A percentile compares a stretch with the other conserved stretches of the same genome.
Conservation (phyloP, 345 rosid genomes). For the Pistacia vera region DNA sequence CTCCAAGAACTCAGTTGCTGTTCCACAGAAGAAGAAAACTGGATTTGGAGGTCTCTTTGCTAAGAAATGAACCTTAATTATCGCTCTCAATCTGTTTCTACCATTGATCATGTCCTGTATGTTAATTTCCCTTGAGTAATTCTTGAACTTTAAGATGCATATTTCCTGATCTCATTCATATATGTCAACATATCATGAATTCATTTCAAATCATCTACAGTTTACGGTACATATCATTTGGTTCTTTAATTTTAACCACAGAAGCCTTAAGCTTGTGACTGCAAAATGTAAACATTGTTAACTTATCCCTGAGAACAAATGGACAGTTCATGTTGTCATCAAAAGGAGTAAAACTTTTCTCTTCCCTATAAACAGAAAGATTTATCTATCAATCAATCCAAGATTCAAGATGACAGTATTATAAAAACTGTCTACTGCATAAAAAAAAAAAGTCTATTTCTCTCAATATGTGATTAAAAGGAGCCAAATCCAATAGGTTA, state of each 20-base stretch:
- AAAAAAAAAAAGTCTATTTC: not conserved
- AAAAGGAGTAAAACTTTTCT: not conserved
- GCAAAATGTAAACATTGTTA: not conserved
- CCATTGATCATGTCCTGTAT: not conserved
- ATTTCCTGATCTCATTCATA: constrained; percentile 7
- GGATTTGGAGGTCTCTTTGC: constrained; percentile 68
- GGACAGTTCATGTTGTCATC: not conserved
- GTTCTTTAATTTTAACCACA: not conserved
- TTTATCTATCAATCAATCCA: not conserved
- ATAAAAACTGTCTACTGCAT: not conserved
- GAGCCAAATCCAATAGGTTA: not conserved
- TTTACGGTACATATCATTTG: too few relatives aligned
- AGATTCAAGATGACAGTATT: not conserved
- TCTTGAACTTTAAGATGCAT: constrained; percentile 23
- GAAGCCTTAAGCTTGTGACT: not conserved
- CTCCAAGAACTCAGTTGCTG: constrained; percentile 57
- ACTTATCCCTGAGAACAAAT: not conserved
- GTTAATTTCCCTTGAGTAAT: constrained; percentile 14
- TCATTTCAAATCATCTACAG: not conserved
- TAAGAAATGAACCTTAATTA: constrained; percentile 38
- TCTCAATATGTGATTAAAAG: not conserved
- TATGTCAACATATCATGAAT: not conserved
- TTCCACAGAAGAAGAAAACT: constrained; percentile 63
- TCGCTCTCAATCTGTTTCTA: too few relatives aligned
- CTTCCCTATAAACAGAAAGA: not conserved